Evolutionary conservation across 345 rosid genomes (phyloP).

Genomic region (Eucalyptus shirleyi): DNA sequence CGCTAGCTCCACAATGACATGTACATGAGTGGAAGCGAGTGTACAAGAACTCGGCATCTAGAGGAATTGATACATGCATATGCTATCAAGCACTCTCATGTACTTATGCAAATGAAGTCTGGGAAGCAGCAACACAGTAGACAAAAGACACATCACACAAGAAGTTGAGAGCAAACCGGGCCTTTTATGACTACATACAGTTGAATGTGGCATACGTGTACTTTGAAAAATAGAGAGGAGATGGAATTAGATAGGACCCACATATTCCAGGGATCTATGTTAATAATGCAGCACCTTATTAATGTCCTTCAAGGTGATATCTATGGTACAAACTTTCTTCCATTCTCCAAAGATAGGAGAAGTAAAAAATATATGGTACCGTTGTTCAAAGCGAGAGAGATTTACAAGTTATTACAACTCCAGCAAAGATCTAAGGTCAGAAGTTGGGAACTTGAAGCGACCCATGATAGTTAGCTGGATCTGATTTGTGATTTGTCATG

Average conservation of each 20-base stretch:
- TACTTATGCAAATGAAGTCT: neutral
- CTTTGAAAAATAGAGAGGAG: neutral
- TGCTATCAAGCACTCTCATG: neutral
- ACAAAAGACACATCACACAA: neutral
- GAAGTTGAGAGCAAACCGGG: neutral
- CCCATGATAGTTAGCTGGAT: neutral
- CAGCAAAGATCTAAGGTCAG: neutral
- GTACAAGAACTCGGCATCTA: neutral
- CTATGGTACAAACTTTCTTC: neutral
- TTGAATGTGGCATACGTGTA: neutral
- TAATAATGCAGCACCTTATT: neutral
- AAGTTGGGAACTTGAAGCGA: neutral
- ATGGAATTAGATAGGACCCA: neutral
- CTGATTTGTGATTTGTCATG: neutral
- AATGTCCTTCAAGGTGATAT: neutral
- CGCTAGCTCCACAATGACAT: neutral
- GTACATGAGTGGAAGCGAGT: neutral
- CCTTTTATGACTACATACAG: neutral
- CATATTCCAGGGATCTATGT: accelerated
- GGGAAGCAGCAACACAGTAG: neutral
- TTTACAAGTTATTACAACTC: neutral
- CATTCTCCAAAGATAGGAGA: neutral
- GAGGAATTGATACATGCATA: neutral
- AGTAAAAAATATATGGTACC: neutral
- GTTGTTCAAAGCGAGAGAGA: neutral